These are phyloP conservation scores for Teratosphaeria epicoccoides DNA, from an alignment of 2,329 filamentous ascomycete species.

Conservation along the genomic window DNA sequence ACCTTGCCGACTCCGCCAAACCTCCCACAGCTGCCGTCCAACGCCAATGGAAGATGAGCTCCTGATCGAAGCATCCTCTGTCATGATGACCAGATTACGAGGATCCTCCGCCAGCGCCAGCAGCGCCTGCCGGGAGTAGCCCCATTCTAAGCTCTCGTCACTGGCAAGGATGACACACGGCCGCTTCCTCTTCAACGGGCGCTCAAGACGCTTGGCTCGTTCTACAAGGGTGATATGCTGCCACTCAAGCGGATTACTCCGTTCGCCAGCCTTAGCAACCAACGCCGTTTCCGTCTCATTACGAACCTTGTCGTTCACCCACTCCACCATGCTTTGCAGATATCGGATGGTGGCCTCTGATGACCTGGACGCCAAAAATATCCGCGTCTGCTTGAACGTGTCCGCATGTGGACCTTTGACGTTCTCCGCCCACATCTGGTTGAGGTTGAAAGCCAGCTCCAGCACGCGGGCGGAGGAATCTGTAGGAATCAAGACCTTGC, in stretches of 20 bases:
- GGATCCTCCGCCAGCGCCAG: slow-evolving; percentile 62
- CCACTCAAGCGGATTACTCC: slow-evolving; percentile 76
- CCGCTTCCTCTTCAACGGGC: slow-evolving; percentile 45
- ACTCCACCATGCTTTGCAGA: slow-evolving; percentile 91
- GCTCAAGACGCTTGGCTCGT: slow-evolving; percentile 66
- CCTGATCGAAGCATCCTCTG: slow-evolving; percentile 1
- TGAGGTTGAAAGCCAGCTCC: slow-evolving; percentile 82
- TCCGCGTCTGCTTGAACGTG: slow-evolving; percentile 41
- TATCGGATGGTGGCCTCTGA: slow-evolving; percentile 83
- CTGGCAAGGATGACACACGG: slow-evolving; percentile 79
- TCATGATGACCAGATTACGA: slow-evolving; percentile 71
- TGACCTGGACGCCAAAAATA: slow-evolving; percentile 79
- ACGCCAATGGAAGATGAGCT: slow-evolving; percentile 40
- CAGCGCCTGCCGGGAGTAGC: slow-evolving; percentile 76
- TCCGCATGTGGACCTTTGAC: slow-evolving; percentile 26
- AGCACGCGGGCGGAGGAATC: slow-evolving; percentile 92
- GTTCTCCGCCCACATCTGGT: slow-evolving; percentile 71
- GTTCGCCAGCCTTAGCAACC: slow-evolving; percentile 21
- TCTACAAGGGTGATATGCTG: slow-evolving; percentile 75
- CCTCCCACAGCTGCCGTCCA: slow-evolving; percentile 64
- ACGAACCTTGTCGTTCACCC: slow-evolving; percentile 96
- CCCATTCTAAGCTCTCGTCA: slow-evolving; percentile 86
- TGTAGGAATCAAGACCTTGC: slow-evolving; percentile 84
- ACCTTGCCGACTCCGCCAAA: slow-evolving; percentile 27
- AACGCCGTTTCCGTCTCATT: slow-evolving; percentile 51